Evolutionary conservation across 208 protist genomes (phyloP), one percentile per base, ranked within the genome.

Genomic region (Crithidia sp.): DNA sequence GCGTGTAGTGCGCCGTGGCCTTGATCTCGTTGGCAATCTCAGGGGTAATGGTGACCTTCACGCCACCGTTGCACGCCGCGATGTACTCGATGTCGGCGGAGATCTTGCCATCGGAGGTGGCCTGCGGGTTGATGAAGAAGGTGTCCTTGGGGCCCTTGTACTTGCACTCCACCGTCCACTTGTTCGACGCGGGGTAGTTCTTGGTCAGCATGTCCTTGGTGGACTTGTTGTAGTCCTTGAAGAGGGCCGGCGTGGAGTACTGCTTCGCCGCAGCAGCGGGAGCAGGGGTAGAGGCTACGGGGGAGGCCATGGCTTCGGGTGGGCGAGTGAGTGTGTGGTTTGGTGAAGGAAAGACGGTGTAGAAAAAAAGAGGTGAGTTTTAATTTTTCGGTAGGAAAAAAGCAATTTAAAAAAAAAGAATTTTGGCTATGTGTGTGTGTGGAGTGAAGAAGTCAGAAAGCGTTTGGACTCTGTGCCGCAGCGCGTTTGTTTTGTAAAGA

Each of bases 211-310:
- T 65, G 57, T 96, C 91, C 68, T 86, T 91, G 43, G 81, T 82
- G 67, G 83, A 73, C 79, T 96, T 96, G 81, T 85, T 78, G 79
- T 83, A 96, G 77, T 96, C 91, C 81, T 91, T 91, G 83, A 89
- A 96, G 54, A 84, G 70, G 7, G 75, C 5, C 17, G 68, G 78
- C 7, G 70, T 66, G 19, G 67, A 47, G 66, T 77, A 79, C 14
- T 40, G 14, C 67, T 77, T 81, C 62, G n/a, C 64, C 45, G 45
- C 14, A 36, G 68, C 28, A 2, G 53, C 10, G n/a, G 59, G 19
- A 43, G 62, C 50, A 14, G 62, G 36, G 12, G 45, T 7, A 49
- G 45, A 49, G 45, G 7, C 12, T 13, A 13, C 45, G 12, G 7
- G 45, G 45, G 45, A 49, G 9, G 45, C 45, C 45, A 49, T 49